These are phyloP conservation scores for Periconia sp. DNA, from an alignment of 2,329 filamentous ascomycete species.

Conservation along the genomic window DNA sequence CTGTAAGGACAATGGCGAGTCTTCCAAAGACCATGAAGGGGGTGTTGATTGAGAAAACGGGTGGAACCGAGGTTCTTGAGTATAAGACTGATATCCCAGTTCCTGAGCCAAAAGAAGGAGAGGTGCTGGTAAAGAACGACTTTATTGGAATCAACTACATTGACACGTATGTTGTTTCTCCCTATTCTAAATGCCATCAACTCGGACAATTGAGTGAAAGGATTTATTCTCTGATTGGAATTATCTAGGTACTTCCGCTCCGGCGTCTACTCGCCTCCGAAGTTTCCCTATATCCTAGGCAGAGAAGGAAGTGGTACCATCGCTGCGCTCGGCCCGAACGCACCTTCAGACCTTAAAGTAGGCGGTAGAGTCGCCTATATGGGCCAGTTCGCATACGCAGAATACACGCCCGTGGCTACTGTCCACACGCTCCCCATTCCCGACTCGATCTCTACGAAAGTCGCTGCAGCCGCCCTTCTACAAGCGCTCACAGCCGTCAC, in stretches of 20 bases:
- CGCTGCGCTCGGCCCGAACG: slow-evolving; percentile 63
- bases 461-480: slow-evolving; percentile 72
- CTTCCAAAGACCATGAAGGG: slow-evolving; percentile 74
- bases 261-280: slow-evolving; percentile 75
- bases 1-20: slow-evolving; percentile 47
- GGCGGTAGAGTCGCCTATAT: slow-evolving; percentile 78
- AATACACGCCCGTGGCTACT: slow-evolving; percentile 63
- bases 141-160: slow-evolving; percentile 87
- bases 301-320: slow-evolving; percentile 79
- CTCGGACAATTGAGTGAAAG: too few relatives aligned
- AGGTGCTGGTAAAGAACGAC: slow-evolving; percentile 82
- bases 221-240: too few relatives aligned
- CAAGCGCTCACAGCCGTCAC: slow-evolving; percentile 86
- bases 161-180: slow-evolving; percentile 65
- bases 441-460: slow-evolving; percentile 62
- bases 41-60: slow-evolving; percentile 73
- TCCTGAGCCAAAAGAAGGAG: slow-evolving; percentile 69
- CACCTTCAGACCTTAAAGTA: slow-evolving; percentile 60
- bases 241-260: slow-evolving; percentile 78
- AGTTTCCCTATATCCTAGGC: slow-evolving; percentile 77
- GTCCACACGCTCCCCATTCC: slow-evolving; percentile 68
- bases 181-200: too few relatives aligned
- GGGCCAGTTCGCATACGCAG: slow-evolving; percentile 61
- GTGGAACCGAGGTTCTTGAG: slow-evolving; percentile 74
- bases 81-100: slow-evolving; percentile 74